Percentiles rank a stretch among this genome's conserved stretches.
phyloP scores from a whole-genome alignment of 805 yeast species.

The Wilhelminamyces savonicus region DNA sequence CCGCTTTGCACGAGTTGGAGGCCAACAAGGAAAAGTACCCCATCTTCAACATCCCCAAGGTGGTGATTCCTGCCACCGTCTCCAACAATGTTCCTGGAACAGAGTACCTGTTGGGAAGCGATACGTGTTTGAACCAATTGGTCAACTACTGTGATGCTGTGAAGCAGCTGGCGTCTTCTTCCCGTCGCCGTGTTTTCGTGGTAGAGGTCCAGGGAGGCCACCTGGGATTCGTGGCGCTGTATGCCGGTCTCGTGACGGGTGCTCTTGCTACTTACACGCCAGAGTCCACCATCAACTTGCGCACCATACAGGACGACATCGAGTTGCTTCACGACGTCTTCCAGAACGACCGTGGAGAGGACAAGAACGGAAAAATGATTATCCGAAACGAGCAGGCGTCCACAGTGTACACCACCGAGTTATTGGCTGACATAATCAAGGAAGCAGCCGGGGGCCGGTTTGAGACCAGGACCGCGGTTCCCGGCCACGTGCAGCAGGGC shows the following conservation, averaged over 20 bases:
- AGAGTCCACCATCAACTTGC: constrained; percentile 58
- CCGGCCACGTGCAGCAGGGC: constrained; percentile 88
- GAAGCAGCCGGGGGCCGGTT: constrained; percentile 60
- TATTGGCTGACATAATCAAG: constrained; percentile 64
- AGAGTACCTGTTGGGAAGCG: constrained; percentile 70
- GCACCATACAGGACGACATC: constrained; percentile 60
- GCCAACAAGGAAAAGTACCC: constrained; percentile 57
- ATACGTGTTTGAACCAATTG: constrained; percentile 67
- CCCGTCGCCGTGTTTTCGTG: constrained; percentile 72
- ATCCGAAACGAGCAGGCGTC: constrained; percentile 64
- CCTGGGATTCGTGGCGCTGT: constrained; percentile 72
- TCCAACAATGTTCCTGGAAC: constrained; percentile 81
- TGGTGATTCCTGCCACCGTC: constrained; percentile 71
- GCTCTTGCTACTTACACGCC: constrained; percentile 74
- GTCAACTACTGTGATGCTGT: constrained; percentile 74
- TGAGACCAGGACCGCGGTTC: constrained; percentile 74
- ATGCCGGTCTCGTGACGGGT: constrained; percentile 63
- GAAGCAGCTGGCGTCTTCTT: constrained; percentile 72
- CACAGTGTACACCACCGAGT: constrained; percentile 58
- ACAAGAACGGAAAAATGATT: constrained; percentile 63
- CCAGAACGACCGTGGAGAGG: constrained; percentile 56
- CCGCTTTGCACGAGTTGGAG: constrained; percentile 63
- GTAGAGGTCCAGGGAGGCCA: constrained; percentile 85
- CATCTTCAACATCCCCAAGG: constrained; percentile 71
- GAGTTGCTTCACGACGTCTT: constrained; percentile 53